A percentile compares a stretch with the other conserved stretches of the same genome.
phyloP scores from a whole-genome alignment of 331 rosid species.

The Saraca asoca region DNA sequence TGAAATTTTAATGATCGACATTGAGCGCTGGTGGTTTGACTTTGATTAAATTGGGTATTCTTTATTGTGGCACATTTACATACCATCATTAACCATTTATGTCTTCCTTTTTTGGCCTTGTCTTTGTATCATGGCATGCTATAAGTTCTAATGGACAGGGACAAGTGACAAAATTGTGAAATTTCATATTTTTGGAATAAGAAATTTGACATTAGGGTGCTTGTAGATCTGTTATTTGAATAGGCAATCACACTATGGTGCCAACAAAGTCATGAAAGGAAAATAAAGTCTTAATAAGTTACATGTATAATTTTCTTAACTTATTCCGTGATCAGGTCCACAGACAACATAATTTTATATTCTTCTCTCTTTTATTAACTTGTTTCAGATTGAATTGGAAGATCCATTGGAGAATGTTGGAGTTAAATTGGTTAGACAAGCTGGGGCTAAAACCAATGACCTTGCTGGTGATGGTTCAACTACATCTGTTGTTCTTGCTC shows the following conservation, averaged over 20 bases:
- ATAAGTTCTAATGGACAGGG: no score
- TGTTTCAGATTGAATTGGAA: conserved; percentile 79
- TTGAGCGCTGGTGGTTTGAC: no score
- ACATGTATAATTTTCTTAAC: conserved; percentile 3
- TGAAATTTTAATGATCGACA: no score
- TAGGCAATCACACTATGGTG: neutral
- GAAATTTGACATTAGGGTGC: neutral
- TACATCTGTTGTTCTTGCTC: conserved; percentile 88
- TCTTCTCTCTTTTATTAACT: neutral
- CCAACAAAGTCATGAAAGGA: neutral
- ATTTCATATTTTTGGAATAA: no score
- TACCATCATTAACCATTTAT: no score
- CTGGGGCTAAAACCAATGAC: conserved; percentile 93
- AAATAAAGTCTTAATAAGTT: neutral
- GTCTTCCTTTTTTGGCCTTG: no score
- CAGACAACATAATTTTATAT: conserved; percentile 9
- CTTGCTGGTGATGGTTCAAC: conserved; percentile 96
- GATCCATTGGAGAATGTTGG: conserved; percentile 94
- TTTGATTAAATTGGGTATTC: no score
- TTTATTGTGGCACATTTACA: no score
- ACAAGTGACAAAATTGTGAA: no score
- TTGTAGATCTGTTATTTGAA: neutral
- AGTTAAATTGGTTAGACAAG: conserved; percentile 95
- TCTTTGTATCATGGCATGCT: no score
- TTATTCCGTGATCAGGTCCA: conserved; percentile 11